Percentiles rank a stretch among this genome's conserved stretches.
phyloP scores from a whole-genome alignment of 176 grass and related monocot species.

The Avena insularis region DNA sequence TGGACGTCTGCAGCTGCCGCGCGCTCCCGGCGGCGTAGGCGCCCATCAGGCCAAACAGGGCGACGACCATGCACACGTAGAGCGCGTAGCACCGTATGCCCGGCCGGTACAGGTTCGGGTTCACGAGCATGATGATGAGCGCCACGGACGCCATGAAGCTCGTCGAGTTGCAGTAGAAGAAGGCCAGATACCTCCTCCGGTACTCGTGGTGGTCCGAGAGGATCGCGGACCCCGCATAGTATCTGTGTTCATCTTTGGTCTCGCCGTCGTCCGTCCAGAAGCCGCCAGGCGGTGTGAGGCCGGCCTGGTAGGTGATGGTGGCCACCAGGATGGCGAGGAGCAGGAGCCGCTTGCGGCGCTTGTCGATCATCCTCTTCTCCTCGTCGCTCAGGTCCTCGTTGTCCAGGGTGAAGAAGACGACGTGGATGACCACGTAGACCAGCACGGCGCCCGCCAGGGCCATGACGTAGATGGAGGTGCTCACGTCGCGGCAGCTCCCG shows the following conservation, averaged over 20 bases:
- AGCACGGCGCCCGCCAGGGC: constrained; percentile 29
- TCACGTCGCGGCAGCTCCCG: constrained; percentile 31
- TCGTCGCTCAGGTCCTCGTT: background rate
- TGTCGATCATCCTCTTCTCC: background rate
- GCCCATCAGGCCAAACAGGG: constrained; percentile 15
- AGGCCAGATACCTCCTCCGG: constrained; percentile 14
- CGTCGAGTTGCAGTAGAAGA: constrained; percentile 48
- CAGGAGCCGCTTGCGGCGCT: constrained; percentile 40
- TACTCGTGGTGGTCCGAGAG: background rate
- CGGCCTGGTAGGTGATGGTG: constrained; percentile 50
- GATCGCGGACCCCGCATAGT: background rate
- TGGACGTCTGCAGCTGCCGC: background rate
- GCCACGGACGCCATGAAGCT: constrained; percentile 50
- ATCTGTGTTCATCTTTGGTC: too few species aligned
- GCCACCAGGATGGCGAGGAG: constrained; percentile 47
- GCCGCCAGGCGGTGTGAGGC: constrained; percentile 34
- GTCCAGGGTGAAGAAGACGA: constrained; percentile 29
- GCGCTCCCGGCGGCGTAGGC: constrained; percentile 31
- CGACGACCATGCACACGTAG: background rate
- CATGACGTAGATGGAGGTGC: constrained; percentile 32
- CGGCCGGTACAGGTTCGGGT: background rate
- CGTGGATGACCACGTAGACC: constrained; percentile 9
- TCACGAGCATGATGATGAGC: constrained; percentile 41
- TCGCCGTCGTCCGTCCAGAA: background rate
- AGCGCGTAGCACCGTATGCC: constrained; percentile 30